Base-by-base conservation (phyloP, 306 rosid genomes). In the Coriaria nepalensis region DNA sequence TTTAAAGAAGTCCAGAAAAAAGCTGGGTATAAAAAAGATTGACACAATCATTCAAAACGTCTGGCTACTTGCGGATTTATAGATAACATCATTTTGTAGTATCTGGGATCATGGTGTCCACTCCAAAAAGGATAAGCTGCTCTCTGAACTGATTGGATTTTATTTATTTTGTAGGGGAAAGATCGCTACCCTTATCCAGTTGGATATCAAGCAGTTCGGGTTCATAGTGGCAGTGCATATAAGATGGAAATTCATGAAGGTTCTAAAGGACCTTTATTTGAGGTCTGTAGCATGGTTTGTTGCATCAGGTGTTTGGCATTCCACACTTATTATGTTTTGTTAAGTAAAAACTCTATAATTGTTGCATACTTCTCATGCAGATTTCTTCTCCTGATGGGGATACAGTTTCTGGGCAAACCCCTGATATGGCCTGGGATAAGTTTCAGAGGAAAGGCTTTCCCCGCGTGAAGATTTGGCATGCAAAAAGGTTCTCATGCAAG, bases 161-260 rank as follows among this genome's bases (percentile, higher is more conserved):
- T n/a, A 8, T 33, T 13, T 15, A 3, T 34, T 32, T 57, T 70
- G 45, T 47, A 87, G 96, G 94, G 96, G 50, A 87, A 83, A 66
- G 96, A 80, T 59, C 87, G 96, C 6, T 80, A 76, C 78, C 94
- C 94, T 20, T 87, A 83, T 83, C 94, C 86, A 4, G 73, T 83
- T 55, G 94, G 88, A 44, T 83, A 80, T 61, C 64, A 58, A 63
- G 94, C 76, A 45, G 45, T 64, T 71, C 81, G 88, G 61, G 80
- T 74, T 63, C 73, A 69, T 53, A 73, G 78, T 63, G 94, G 90
- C 53, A 67, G 46, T 44, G 63, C 66, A n/a, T 76, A 76, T 55
- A 80, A 71, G 66, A 75, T 78, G 85, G 87, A 87, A 59, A 74
- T 87, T 49, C 77, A 62, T 10, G 93, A 87, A 69, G 94, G 96